phyloP scores from a whole-genome alignment of 164 flowering plant species.

The Piper longum region DNA sequence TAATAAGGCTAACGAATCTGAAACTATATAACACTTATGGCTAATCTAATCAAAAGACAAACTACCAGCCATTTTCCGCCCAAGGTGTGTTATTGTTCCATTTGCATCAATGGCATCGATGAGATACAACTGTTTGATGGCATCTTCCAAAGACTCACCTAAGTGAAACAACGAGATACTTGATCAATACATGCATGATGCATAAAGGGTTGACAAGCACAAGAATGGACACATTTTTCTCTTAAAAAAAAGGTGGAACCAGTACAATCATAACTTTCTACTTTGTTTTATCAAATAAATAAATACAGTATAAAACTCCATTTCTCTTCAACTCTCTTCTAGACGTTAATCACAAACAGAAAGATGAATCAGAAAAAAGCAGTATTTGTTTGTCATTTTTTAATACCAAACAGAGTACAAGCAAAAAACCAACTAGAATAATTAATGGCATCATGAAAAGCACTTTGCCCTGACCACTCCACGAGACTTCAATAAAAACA shows the following conservation, averaged over 20 bases:
- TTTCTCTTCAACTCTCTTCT: too few species aligned
- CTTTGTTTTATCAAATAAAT: too few species aligned
- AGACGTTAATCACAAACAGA: too few species aligned
- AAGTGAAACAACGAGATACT: slow-evolving; percentile 15
- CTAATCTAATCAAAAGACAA: neutral
- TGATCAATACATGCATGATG: neutral
- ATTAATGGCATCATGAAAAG: too few species aligned
- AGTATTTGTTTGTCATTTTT: too few species aligned
- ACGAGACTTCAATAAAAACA: too few species aligned
- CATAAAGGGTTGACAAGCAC: neutral
- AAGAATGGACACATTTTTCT: neutral
- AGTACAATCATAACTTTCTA: neutral
- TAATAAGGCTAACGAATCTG: neutral
- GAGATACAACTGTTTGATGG: slow-evolving; percentile 7
- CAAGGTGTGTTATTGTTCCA: slow-evolving; percentile 68
- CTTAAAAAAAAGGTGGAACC: neutral
- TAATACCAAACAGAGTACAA: too few species aligned
- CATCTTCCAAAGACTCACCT: slow-evolving; percentile 82
- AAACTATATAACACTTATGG: neutral
- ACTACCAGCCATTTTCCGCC: slow-evolving; percentile 56
- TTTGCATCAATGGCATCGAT: slow-evolving; percentile 63
- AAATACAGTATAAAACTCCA: too few species aligned
- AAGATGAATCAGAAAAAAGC: too few species aligned
- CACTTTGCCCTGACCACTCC: too few species aligned
- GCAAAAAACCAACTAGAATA: too few species aligned